These are phyloP conservation scores for Epithemia pelagica DNA, from an alignment of 108 stramenopile species.

Conservation along the genomic window DNA sequence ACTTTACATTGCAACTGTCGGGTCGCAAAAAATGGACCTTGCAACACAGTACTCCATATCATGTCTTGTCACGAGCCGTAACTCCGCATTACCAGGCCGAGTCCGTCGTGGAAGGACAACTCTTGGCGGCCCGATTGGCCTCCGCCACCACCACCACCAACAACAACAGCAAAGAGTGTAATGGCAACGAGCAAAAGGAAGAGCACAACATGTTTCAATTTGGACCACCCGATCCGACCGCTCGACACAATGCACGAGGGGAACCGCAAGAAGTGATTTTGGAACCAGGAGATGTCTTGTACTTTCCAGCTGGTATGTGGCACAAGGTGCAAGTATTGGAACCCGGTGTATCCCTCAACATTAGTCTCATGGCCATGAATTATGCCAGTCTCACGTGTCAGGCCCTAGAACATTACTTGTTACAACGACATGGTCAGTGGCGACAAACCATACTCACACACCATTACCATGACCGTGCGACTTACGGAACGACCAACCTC, in stretches of 20 bases:
- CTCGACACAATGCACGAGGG: conserved; percentile 47
- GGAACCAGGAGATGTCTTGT: conserved; percentile 82
- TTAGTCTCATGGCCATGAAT: conserved; percentile 77
- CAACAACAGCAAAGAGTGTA: not conserved
- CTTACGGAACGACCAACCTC: not conserved
- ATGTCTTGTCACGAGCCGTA: conserved; percentile 65
- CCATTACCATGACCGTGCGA: not conserved
- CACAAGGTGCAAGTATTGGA: conserved; percentile 81
- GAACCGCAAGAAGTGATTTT: conserved; percentile 39
- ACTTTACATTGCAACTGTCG: conserved; percentile 86
- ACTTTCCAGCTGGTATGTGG: conserved; percentile 90
- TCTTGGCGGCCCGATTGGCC: conserved; percentile 64
- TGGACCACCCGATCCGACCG: conserved; percentile 27
- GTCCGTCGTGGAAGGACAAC: conserved; percentile 76
- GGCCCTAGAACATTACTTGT: conserved; percentile 63
- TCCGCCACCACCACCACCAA: conserved; percentile 3
- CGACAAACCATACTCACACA: conserved; percentile 30
- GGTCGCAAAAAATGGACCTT: conserved; percentile 83
- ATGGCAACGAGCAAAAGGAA: conserved; percentile 7
- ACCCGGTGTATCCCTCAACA: conserved; percentile 80
- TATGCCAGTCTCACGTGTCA: conserved; percentile 66
- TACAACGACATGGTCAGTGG: conserved; percentile 59
- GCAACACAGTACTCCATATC: conserved; percentile 45
- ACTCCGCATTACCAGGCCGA: conserved; percentile 79
- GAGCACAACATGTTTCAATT: conserved; percentile 29